phyloP scores from a whole-genome alignment of 768 basidiomycete species.

The Lyophyllum semitale region DNA sequence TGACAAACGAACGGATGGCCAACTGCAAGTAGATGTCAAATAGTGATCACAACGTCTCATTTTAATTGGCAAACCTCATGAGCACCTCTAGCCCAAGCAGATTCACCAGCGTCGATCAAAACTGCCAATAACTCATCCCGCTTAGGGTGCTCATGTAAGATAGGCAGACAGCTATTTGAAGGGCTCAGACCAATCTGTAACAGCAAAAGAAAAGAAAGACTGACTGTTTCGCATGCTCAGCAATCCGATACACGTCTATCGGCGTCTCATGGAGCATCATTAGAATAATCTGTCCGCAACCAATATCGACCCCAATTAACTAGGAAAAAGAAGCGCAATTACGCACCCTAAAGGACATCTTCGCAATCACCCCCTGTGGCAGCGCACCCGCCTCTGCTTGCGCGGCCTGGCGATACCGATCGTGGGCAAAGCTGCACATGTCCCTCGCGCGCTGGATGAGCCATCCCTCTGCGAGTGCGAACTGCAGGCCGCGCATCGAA shows the following conservation, averaged over 20 bases:
- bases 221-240: conserved; percentile 68
- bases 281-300: conserved; percentile 53
- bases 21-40: conserved; percentile 36
- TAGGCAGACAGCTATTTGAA: conserved; percentile 52
- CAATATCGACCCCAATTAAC: background rate
- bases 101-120: conserved; percentile 68
- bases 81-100: conserved; percentile 71
- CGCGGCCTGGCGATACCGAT: conserved; percentile 74
- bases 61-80: conserved; percentile 54
- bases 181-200: background rate
- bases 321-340: background rate
- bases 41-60: no score
- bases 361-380: conserved; percentile 50
- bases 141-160: conserved; percentile 61
- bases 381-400: conserved; percentile 58
- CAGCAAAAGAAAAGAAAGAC: conserved; percentile 4
- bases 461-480: conserved; percentile 73
- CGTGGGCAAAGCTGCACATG: conserved; percentile 77
- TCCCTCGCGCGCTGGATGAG: conserved; percentile 70
- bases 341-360: conserved; percentile 70
- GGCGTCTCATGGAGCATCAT: conserved; percentile 70
- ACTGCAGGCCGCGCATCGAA: conserved; percentile 69
- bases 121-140: conserved; percentile 62
- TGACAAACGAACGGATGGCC: conserved; percentile 62
- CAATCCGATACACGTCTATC: conserved; percentile 66